phyloP scores from a whole-genome alignment of 176 grass and related monocot species.

The Bolboschoenus planiculmis region DNA sequence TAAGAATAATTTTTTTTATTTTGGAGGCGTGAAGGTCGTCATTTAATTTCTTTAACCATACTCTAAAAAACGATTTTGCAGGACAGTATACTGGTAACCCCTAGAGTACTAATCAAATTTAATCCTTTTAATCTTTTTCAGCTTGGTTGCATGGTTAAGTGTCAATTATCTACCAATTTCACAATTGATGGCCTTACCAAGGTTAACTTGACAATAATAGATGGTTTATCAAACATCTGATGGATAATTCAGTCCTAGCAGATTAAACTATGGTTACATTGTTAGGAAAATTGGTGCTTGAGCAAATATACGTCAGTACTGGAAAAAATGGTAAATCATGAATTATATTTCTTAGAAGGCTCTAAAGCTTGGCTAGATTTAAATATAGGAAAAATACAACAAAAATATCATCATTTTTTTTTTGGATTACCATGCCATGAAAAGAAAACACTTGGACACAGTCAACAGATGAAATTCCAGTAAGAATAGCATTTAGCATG shows the following conservation, averaged over 20 bases:
- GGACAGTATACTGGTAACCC: neutral
- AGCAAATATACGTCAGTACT: neutral
- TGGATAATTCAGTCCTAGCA: neutral
- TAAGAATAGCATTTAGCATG: slow-evolving; percentile 94
- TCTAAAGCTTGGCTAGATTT: neutral
- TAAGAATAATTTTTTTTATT: neutral
- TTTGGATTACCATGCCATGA: slow-evolving; percentile 71
- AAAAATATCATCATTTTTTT: neutral
- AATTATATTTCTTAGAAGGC: neutral
- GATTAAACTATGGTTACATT: neutral
- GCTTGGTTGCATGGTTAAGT: neutral
- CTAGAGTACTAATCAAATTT: neutral
- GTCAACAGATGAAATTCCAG: slow-evolving; percentile 85
- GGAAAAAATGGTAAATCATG: neutral
- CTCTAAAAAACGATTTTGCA: neutral
- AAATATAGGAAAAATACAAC: neutral
- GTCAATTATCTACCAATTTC: neutral
- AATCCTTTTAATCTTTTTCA: neutral
- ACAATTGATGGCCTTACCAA: neutral
- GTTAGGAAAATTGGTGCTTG: neutral
- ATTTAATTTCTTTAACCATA: no score
- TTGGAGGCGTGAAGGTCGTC: neutral
- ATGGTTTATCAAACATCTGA: neutral
- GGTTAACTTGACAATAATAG: neutral
- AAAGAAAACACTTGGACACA: slow-evolving; percentile 90